Evolutionary conservation across 2,329 filamentous ascomycete genomes (phyloP).

Genomic region (Teratosphaeria gauchensis): DNA sequence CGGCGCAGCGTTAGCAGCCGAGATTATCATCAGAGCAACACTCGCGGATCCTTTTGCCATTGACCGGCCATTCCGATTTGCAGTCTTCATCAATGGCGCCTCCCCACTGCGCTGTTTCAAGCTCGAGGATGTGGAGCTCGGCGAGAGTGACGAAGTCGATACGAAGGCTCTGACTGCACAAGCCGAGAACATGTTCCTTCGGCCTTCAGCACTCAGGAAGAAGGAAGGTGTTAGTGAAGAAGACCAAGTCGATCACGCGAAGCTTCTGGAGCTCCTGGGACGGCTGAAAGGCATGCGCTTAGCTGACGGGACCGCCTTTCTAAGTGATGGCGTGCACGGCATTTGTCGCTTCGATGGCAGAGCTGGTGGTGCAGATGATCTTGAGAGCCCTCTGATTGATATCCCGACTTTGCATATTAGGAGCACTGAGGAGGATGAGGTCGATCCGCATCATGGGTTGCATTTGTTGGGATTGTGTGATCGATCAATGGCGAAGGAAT

Average conservation of each 20-base stretch:
- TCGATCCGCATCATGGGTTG: conserved; percentile 8
- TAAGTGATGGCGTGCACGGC: conserved; percentile 6
- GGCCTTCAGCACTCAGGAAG: conserved; percentile 5
- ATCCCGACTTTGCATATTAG: conserved; percentile 8
- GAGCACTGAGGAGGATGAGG: conserved; percentile 6
- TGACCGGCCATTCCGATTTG: conserved; percentile 6
- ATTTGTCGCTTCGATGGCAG: conserved; percentile 4
- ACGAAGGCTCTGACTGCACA: conserved; percentile 1
- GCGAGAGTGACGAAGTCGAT: not conserved
- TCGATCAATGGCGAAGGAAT: conserved; percentile 2
- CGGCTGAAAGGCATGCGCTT: conserved; percentile 4
- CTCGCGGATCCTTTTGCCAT: conserved; percentile 4
- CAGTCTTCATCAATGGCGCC: conserved; percentile 9
- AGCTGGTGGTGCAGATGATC: not conserved
- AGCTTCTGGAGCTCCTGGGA: conserved; percentile 1
- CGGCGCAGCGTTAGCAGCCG: conserved; percentile 7
- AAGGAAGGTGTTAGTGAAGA: conserved; percentile 8
- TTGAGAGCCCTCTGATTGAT: conserved; percentile 2
- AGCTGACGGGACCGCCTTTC: conserved; percentile 6
- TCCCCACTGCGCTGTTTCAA: conserved; percentile 6
- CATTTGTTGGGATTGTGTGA: conserved; percentile 9
- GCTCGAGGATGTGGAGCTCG: conserved; percentile 3
- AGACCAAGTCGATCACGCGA: conserved; percentile 7
- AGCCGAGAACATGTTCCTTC: conserved; percentile 9
- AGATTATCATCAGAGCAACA: conserved; percentile 1